These are phyloP conservation scores for Pseudotsuga menziesii DNA, from an alignment of 75 land plant genomes.

Conservation along the genomic window DNA sequence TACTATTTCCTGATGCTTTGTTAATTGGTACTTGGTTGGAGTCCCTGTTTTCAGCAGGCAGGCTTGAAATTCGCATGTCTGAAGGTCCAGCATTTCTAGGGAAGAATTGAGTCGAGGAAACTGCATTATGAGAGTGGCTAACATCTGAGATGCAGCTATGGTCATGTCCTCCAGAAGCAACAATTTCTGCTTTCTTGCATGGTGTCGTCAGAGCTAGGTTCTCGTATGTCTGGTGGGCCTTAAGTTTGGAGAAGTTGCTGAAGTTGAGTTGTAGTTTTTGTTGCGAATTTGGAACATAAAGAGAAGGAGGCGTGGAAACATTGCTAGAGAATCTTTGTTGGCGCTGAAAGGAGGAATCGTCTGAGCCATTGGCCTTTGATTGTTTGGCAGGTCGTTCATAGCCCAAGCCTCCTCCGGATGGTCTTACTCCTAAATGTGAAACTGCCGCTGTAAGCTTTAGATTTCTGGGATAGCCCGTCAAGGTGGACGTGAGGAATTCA, in stretches of 20 bases:
- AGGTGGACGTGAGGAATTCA: background rate
- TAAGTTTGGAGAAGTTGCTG: background rate
- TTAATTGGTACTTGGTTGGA: background rate
- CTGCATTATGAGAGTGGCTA: background rate
- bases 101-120: background rate
- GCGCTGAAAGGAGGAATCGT: background rate
- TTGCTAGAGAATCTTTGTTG: background rate
- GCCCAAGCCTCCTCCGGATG: background rate
- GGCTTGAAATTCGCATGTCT: too few species aligned
- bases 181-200: background rate
- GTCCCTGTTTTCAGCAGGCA: background rate
- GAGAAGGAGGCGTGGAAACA: background rate
- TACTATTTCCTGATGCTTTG: conserved; percentile 11
- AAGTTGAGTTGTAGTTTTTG: background rate
- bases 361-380: background rate
- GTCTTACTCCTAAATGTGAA: too few species aligned
- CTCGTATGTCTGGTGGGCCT: background rate
- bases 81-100: background rate
- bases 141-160: background rate
- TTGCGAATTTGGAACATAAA: background rate
- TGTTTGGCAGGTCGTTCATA: background rate
- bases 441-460: too few species aligned
- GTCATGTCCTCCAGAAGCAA: background rate
- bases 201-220: background rate
- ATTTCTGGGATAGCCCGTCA: too few species aligned